phyloP scores from a whole-genome alignment of 306 rosid species.

The Senna siamea region DNA sequence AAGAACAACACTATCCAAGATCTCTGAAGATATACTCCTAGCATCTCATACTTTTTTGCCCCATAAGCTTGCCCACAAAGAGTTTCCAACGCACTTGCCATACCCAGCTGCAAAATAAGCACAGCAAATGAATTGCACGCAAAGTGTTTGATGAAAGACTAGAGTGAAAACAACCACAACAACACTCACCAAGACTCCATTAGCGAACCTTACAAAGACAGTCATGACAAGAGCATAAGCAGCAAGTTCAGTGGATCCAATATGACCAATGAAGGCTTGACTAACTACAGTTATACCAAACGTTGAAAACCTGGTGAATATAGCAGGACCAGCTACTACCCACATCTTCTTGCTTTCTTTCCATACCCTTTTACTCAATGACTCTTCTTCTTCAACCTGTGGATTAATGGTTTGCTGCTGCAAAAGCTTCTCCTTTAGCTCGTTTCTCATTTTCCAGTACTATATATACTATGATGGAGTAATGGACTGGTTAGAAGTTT shows the following conservation, averaged over 20 bases:
- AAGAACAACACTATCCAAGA: slow-evolving; percentile 63
- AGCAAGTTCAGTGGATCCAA: slow-evolving; percentile 60
- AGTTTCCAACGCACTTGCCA: slow-evolving; percentile 77
- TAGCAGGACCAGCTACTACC: slow-evolving; percentile 66
- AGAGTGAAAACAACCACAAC: background rate
- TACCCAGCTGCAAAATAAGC: slow-evolving; percentile 53
- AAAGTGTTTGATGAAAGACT: background rate
- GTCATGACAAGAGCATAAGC: slow-evolving; percentile 59
- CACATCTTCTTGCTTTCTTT: slow-evolving; percentile 58
- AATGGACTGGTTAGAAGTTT: no score
- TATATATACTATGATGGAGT: no score
- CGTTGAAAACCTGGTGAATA: slow-evolving; percentile 53
- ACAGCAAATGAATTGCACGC: background rate
- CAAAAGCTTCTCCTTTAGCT: slow-evolving; percentile 41
- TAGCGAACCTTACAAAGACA: slow-evolving; percentile 55
- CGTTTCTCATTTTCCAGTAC: slow-evolving; percentile 37
- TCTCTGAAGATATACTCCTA: slow-evolving; percentile 71
- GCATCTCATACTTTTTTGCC: slow-evolving; percentile 59
- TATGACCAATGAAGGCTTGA: slow-evolving; percentile 59
- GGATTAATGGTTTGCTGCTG: slow-evolving; percentile 5
- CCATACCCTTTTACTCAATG: slow-evolving; percentile 50
- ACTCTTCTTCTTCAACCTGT: slow-evolving; percentile 34
- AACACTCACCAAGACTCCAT: slow-evolving; percentile 56
- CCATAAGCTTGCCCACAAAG: slow-evolving; percentile 77
- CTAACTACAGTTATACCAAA: slow-evolving; percentile 51